Evolutionary conservation across 257 asterid species (phyloP), one percentile per base, ranked within the genome.

Genomic region (Lithospermum erythrorhizon): DNA sequence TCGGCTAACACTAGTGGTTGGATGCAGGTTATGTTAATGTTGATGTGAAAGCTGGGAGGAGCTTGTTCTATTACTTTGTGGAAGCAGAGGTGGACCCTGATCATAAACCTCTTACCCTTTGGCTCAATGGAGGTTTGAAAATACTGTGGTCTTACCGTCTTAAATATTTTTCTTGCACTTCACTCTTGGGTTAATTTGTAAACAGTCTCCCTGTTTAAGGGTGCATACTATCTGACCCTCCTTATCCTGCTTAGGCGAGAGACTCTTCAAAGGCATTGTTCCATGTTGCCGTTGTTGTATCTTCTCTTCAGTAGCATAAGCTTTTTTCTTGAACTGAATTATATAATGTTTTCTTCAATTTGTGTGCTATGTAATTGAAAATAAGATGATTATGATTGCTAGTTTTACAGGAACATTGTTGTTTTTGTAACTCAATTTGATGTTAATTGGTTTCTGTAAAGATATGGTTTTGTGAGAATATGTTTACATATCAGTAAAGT

Each of bases 11-110:
- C n/a, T n/a, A n/a, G n/a, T n/a, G n/a, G n/a, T n/a, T n/a, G n/a
- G n/a, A 73, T 72, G 84, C 94, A 11, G 94, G 94, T 22, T 82
- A 84, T 64, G 79, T 84, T 1, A 87, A 80, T 70, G 85, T 84
- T 71, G 89, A 84, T 78, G 62, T 74, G 61, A 78, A 75, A 53
- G 72, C 76, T 19, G 89, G 87, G 62, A 79, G 89, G 64, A 84
- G 87, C 67, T 76, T 84, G 63, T 84, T 84, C 70, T 84, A 84
- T 69, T 84, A 84, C 62, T 84, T 84, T 71, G 94, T 78, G 20
- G 94, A 84, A 68, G 94, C 94, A 64, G 82, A 64, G 5, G 74
- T 72, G 19, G 78, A 84, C 6, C 69, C 94, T 60, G 72, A 70
- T 72, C 78, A 56, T 51, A 79, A 79, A 62, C 94, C 94, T 27